A percentile compares a stretch with the other conserved stretches of the same genome.
These are phyloP conservation scores for Rhizoclosmatium globosum DNA, from an alignment of 192 early-diverging fungal genomes.

Conservation along the genomic window DNA sequence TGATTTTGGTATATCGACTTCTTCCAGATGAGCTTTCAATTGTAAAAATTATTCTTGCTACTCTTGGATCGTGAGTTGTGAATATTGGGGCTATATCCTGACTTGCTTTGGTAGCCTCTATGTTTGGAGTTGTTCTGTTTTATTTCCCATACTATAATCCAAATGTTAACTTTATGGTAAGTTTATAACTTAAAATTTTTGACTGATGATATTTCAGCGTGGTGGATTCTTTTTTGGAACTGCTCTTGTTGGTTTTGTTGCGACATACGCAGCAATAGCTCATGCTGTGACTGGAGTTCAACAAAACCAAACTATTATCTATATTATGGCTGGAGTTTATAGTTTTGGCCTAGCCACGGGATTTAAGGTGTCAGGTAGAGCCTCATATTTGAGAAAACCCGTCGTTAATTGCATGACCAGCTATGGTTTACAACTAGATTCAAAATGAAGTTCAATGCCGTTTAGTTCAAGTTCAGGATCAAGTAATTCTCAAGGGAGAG, in stretches of 20 bases:
- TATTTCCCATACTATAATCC: constrained; percentile 28
- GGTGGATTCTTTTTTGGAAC: constrained; percentile 13
- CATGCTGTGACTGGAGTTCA: neutral
- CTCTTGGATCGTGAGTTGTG: neutral
- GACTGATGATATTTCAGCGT: neutral
- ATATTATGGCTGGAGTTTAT: neutral
- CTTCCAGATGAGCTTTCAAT: neutral
- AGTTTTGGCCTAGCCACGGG: neutral
- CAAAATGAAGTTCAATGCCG: neutral
- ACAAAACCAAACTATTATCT: neutral
- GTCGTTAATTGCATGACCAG: neutral
- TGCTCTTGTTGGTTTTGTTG: neutral
- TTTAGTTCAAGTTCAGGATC: no score
- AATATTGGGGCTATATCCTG: no score
- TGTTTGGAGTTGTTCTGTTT: constrained; percentile 4
- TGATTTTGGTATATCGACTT: neutral
- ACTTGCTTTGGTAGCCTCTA: neutral
- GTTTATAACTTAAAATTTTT: neutral
- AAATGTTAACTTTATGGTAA: constrained; percentile 13
- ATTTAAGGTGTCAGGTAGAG: neutral
- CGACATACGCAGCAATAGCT: neutral
- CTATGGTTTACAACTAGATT: neutral
- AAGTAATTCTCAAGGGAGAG: no score
- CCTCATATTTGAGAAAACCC: no score
- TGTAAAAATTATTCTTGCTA: neutral